Conservation (phyloP, 2,329 filamentous ascomycete genomes). For the Microsporum ferrugineum region DNA sequence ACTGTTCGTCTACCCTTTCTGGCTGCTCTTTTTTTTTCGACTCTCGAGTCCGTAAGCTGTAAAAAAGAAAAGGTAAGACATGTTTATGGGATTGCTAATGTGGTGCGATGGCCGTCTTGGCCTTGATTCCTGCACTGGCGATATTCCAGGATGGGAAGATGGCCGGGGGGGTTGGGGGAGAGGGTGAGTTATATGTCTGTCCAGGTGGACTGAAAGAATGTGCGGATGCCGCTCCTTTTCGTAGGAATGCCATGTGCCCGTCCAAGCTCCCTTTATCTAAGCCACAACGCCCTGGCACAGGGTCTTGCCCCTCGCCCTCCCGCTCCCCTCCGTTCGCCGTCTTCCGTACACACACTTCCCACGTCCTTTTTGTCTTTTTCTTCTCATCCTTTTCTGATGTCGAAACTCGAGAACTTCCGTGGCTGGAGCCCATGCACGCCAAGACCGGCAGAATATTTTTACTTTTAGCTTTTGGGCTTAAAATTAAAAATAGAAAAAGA, state of each 20-base stretch:
- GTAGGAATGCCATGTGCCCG: slow-evolving; percentile 1
- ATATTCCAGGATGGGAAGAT: no score
- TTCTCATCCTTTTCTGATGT: background rate
- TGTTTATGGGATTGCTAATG: no score
- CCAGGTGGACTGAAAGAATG: background rate
- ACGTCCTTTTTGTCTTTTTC: background rate
- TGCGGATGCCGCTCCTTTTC: background rate
- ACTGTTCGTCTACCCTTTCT: background rate
- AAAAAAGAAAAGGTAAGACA: no score
- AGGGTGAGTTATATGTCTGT: no score
- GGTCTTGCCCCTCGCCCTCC: no score
- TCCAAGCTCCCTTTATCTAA: background rate
- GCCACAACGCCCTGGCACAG: background rate
- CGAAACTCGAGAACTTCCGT: background rate
- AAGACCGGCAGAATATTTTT: slow-evolving; percentile 1
- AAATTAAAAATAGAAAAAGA: slow-evolving; percentile 1
- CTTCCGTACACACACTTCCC: background rate
- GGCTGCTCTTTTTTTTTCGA: background rate
- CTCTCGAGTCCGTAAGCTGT: background rate
- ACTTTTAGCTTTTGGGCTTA: slow-evolving; percentile 2
- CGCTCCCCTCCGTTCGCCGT: background rate
- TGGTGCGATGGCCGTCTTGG: no score
- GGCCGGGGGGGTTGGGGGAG: no score
- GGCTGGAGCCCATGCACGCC: background rate
- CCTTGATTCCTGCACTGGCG: no score